A percentile compares a stretch with the other conserved stretches of the same genome.
phyloP scores from a whole-genome alignment of 2,329 filamentous ascomycete genomes.

The Fusarium drepaniforme region DNA sequence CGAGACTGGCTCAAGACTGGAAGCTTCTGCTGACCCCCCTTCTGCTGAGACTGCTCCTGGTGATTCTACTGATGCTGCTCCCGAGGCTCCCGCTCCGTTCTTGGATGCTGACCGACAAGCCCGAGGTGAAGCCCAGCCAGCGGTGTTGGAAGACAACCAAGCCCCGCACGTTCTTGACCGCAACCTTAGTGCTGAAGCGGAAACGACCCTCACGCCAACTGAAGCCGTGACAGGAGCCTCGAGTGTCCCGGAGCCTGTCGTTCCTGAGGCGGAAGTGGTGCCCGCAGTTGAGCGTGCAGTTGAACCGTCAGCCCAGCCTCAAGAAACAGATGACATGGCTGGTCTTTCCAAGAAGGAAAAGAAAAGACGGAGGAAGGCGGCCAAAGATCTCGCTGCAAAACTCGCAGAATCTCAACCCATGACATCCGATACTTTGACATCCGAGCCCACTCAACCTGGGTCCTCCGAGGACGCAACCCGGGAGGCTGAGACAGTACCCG shows the following conservation, averaged over 20 bases:
- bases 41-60: not conserved
- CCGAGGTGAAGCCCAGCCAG: not conserved
- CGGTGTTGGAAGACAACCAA: not conserved
- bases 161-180: not conserved
- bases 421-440: not conserved
- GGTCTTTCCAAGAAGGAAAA: constrained; percentile 10
- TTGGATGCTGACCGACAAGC: not conserved
- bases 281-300: not conserved
- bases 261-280: not conserved
- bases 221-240: not conserved
- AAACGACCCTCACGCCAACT: not conserved
- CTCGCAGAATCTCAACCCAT: not conserved
- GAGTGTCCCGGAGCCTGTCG: not conserved
- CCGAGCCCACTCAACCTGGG: not conserved
- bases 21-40: not conserved
- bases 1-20: not conserved
- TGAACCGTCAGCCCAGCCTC: constrained; percentile 2
- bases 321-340: constrained; percentile 4
- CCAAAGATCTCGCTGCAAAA: not conserved
- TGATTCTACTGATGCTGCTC: not conserved
- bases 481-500: not conserved
- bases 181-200: not conserved
- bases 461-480: not conserved
- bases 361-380: constrained; percentile 2
- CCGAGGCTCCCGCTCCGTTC: not conserved